A percentile compares a stretch with the other conserved stretches of the same genome.
Conservation (phyloP, 2,329 filamentous ascomycete species). For the Fusarium sp. region DNA sequence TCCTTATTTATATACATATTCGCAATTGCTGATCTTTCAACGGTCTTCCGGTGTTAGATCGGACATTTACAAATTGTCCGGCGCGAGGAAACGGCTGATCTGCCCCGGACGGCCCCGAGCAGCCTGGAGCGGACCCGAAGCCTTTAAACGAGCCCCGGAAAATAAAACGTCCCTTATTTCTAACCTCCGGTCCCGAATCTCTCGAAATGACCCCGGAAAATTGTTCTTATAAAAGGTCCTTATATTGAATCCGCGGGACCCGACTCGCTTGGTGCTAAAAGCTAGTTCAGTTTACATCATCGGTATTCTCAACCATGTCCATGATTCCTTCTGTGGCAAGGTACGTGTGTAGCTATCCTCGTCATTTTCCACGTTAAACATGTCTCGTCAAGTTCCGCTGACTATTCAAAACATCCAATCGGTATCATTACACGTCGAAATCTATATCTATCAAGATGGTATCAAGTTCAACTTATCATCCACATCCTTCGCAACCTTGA, state of each 20-base stretch:
- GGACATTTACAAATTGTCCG: conserved; percentile 32
- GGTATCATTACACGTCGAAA: not conserved
- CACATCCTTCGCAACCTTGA: conserved; percentile 28
- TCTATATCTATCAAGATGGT: conserved; percentile 5
- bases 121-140: not conserved
- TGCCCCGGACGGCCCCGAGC: conserved; percentile 3
- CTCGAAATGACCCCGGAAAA: too few species aligned
- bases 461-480: conserved; percentile 25
- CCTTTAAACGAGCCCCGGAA: not conserved
- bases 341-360: too few species aligned
- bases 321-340: too few species aligned
- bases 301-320: too few species aligned
- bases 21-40: not conserved
- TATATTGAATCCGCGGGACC: too few species aligned
- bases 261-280: too few species aligned
- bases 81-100: not conserved
- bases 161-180: not conserved
- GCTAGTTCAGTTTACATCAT: too few species aligned
- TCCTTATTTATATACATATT: conserved; percentile 7
- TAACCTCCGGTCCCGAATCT: not conserved
- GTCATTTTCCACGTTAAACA: not conserved
- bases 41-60: conserved; percentile 21
- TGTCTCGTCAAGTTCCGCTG: not conserved
- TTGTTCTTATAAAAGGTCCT: too few species aligned
- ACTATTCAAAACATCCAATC: not conserved